These are phyloP conservation scores for Plasmodium gaboni DNA, from an alignment of 169 alveolate species.

Conservation along the genomic window DNA sequence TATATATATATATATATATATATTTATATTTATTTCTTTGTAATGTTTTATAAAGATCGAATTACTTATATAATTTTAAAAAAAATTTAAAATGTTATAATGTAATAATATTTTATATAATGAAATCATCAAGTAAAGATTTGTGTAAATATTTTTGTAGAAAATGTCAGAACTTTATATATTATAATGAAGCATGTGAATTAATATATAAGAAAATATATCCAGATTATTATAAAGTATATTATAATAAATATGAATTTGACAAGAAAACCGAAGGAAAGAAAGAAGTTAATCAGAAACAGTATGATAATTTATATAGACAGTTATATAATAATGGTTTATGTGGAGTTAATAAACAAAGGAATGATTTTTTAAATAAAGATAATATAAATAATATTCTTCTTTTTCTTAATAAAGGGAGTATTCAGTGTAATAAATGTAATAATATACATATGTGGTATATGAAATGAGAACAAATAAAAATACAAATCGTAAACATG, in stretches of 20 bases:
- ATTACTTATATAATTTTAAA: too few species aligned
- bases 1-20: too few species aligned
- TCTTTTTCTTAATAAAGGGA: constrained; percentile 31
- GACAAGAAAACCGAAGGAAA: not conserved
- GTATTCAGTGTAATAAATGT: constrained; percentile 52
- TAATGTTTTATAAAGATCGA: too few species aligned
- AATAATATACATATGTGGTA: constrained; percentile 29
- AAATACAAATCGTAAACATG: not conserved
- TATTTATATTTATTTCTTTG: too few species aligned
- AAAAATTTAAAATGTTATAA: too few species aligned
- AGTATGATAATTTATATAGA: constrained; percentile 33
- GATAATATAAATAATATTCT: constrained; percentile 48
- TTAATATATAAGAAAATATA: constrained; percentile 24
- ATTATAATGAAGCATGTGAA: constrained; percentile 57
- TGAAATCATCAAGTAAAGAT: constrained; percentile 26
- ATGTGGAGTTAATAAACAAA: constrained; percentile 71
- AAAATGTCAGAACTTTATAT: constrained; percentile 44
- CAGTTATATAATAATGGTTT: constrained; percentile 47
- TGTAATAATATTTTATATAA: not conserved
- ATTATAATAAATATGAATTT: constrained; percentile 28
- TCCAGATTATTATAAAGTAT: constrained; percentile 24
- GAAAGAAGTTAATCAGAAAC: not conserved
- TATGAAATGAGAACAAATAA: constrained; percentile 3
- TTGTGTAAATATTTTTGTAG: constrained; percentile 44
- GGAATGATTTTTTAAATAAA: constrained; percentile 48